phyloP scores from a whole-genome alignment of 2,329 filamentous ascomycete species.

The Aureobasidium pullulans region DNA sequence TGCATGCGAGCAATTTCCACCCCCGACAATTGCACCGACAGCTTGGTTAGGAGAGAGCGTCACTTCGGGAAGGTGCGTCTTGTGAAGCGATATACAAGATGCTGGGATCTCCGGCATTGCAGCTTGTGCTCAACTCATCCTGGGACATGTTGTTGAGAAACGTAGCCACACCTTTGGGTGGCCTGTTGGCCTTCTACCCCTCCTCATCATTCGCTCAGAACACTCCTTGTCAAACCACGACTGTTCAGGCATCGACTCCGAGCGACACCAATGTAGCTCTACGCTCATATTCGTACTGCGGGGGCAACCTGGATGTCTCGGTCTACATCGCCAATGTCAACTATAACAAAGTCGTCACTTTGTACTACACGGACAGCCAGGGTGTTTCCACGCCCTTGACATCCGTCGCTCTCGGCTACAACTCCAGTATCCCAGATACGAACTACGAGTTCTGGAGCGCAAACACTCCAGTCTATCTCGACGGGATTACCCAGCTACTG shows the following conservation, averaged over 20 bases:
- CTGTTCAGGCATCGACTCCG: constrained; percentile 17
- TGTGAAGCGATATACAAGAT: neutral
- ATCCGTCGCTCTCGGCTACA: constrained; percentile 22
- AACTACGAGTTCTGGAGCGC: constrained; percentile 25
- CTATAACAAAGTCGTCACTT: constrained; percentile 26
- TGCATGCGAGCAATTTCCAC: neutral
- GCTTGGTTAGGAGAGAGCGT: neutral
- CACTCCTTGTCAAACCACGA: constrained; percentile 19
- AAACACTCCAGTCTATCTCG: constrained; percentile 23
- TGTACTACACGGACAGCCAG: constrained; percentile 26
- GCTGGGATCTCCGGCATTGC: neutral
- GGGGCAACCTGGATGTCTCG: constrained; percentile 22
- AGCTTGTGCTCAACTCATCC: constrained; percentile 8
- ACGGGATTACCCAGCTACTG: constrained; percentile 24
- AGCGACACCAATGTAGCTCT: constrained; percentile 21
- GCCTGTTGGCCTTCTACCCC: constrained; percentile 5
- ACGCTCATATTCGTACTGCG: constrained; percentile 25
- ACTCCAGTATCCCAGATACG: constrained; percentile 19
- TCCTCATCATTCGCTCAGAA: constrained; percentile 16
- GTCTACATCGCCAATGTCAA: constrained; percentile 25
- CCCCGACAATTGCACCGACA: constrained; percentile 1
- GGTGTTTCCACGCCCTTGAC: constrained; percentile 25
- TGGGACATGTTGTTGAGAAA: constrained; percentile 11
- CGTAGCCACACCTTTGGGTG: neutral
- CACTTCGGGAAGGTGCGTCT: constrained; percentile 2